A percentile compares a stretch with the other conserved stretches of the same genome.
Evolutionary conservation across 2,329 filamentous ascomycete genomes (phyloP).

Genomic region (Microcyclospora tardicrescens): DNA sequence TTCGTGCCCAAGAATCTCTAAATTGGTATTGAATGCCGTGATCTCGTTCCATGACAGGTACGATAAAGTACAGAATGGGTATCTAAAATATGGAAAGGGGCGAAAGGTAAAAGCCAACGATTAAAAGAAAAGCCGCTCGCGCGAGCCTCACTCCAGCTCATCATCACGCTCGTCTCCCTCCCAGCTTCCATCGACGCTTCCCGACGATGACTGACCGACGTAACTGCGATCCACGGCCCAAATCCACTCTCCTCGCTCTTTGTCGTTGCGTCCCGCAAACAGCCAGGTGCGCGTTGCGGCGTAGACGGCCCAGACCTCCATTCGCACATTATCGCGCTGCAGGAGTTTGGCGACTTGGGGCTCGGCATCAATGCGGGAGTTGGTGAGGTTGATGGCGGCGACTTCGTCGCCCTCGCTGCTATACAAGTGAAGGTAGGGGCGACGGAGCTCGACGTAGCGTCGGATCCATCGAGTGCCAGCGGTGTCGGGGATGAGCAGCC

Average conservation of each 20-base stretch:
- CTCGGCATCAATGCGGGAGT: constrained; percentile 82
- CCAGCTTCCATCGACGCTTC: not conserved
- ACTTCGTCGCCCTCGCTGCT: constrained; percentile 80
- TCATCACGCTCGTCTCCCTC: too few species aligned
- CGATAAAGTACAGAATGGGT: too few species aligned
- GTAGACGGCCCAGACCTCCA: constrained; percentile 76
- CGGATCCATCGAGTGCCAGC: constrained; percentile 77
- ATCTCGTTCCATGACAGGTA: too few species aligned
- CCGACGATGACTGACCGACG: constrained; percentile 26
- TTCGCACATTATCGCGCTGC: constrained; percentile 20
- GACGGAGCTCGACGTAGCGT: constrained; percentile 80
- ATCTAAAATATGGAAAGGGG: too few species aligned
- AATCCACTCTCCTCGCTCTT: constrained; percentile 95
- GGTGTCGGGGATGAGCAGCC: constrained; percentile 66
- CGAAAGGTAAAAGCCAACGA: too few species aligned
- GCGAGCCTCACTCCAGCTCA: too few species aligned
- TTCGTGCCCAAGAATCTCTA: too few species aligned
- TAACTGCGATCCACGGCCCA: constrained; percentile 80
- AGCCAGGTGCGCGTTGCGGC: constrained; percentile 90
- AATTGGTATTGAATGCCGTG: too few species aligned
- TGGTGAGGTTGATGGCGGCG: constrained; percentile 74
- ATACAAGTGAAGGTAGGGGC: constrained; percentile 86
- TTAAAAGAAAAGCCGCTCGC: too few species aligned
- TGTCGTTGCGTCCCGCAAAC: constrained; percentile 77
- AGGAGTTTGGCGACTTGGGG: constrained; percentile 75